These are phyloP conservation scores for Diaporthe aspalathi DNA, from an alignment of 2,329 filamentous ascomycete genomes.

Conservation along the genomic window DNA sequence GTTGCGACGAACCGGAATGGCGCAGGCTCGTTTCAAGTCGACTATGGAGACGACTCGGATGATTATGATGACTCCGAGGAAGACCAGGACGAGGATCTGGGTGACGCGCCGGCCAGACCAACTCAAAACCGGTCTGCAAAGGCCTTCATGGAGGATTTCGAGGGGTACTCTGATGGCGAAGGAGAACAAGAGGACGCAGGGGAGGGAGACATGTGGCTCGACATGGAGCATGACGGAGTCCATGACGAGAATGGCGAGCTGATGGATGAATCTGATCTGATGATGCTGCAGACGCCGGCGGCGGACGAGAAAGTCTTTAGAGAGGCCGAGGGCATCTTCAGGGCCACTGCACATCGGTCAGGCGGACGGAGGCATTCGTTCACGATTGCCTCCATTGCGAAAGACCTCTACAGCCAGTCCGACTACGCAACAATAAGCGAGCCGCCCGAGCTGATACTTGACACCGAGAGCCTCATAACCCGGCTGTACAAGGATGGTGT, in stretches of 20 bases:
- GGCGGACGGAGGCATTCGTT: conserved; percentile 62
- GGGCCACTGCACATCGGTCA: conserved; percentile 62
- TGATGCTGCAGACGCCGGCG: conserved; percentile 67
- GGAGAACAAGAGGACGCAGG: conserved; percentile 49
- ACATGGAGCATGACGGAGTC: conserved; percentile 55
- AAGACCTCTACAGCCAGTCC: conserved; percentile 71
- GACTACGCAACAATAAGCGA: conserved; percentile 74
- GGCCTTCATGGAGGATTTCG: conserved; percentile 45
- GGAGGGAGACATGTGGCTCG: conserved; percentile 62
- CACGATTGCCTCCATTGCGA: conserved; percentile 77
- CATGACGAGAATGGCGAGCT: conserved; percentile 52
- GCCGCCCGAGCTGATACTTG: conserved; percentile 76
- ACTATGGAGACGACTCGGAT: conserved; percentile 54
- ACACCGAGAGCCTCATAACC: conserved; percentile 78
- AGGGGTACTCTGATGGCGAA: conserved; percentile 40
- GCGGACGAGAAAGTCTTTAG: conserved; percentile 63
- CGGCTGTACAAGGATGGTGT: conserved; percentile 73
- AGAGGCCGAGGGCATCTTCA: conserved; percentile 68
- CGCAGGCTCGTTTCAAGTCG: conserved; percentile 47
- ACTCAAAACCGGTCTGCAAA: conserved; percentile 46
- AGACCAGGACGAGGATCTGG: conserved; percentile 53
- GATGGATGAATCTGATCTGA: conserved; percentile 61
- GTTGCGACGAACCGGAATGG: conserved; percentile 46
- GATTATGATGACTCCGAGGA: conserved; percentile 50
- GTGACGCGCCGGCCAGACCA: conserved; percentile 45